Conservation (phyloP, 2,329 filamentous ascomycete genomes). For the Aspergillus sp. region DNA sequence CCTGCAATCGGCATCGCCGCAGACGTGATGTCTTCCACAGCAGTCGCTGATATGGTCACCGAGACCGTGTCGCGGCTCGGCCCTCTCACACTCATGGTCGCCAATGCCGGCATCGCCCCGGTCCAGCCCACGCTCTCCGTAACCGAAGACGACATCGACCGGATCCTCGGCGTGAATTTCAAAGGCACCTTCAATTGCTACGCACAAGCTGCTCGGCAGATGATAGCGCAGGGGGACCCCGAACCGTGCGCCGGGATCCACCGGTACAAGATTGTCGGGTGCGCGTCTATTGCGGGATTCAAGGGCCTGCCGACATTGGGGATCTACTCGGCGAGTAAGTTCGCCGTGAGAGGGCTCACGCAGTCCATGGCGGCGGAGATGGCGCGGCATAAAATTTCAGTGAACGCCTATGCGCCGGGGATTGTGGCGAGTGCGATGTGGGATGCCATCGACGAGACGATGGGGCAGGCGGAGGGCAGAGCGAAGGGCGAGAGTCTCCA, state of each 20-base stretch:
- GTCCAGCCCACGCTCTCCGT: conserved; percentile 50
- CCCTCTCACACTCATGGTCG: conserved; percentile 45
- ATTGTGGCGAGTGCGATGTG: conserved; percentile 62
- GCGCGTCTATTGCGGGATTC: conserved; percentile 51
- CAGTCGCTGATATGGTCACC: conserved; percentile 48
- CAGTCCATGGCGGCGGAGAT: conserved; percentile 61
- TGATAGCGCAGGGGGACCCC: conserved; percentile 52
- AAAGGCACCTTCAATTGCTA: conserved; percentile 59
- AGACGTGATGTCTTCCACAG: conserved; percentile 51
- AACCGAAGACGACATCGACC: conserved; percentile 48
- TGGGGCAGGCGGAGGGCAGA: conserved; percentile 45
- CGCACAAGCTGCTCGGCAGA: conserved; percentile 53
- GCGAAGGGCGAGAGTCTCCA: conserved; percentile 45
- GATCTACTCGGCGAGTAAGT: conserved; percentile 60
- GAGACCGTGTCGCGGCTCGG: conserved; percentile 48
- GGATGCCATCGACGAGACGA: conserved; percentile 56
- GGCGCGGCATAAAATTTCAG: conserved; percentile 56
- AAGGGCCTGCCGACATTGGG: conserved; percentile 51
- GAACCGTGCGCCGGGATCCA: conserved; percentile 14
- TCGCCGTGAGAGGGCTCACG: conserved; percentile 57
- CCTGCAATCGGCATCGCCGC: conserved; percentile 47
- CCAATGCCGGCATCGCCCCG: conserved; percentile 56
- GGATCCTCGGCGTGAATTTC: conserved; percentile 59
- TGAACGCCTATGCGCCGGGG: conserved; percentile 59
- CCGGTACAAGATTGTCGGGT: conserved; percentile 45